A percentile compares a stretch with the other conserved stretches of the same genome.
These are phyloP conservation scores for Serendipita sp. DNA, from an alignment of 1,284 basidiomycete species.

Conservation along the genomic window DNA sequence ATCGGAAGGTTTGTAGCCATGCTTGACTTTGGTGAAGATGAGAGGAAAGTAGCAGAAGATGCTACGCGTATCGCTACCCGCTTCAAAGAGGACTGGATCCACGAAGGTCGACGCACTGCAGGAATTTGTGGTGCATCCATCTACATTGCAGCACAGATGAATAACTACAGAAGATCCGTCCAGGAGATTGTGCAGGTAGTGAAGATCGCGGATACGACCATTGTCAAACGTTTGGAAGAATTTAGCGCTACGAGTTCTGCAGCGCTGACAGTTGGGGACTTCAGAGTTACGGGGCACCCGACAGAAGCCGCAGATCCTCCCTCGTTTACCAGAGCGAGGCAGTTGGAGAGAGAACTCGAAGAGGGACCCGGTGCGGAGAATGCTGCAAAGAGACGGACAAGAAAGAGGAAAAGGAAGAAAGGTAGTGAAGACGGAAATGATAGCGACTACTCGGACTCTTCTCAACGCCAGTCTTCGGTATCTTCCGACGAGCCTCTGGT, in stretches of 20 bases:
- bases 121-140: conserved; percentile 96
- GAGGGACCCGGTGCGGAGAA: conserved; percentile 12
- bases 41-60: conserved; percentile 81
- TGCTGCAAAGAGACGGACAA: conserved; percentile 9
- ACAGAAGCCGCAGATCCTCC: conserved; percentile 87
- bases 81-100: conserved; percentile 97
- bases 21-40: conserved; percentile 92
- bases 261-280: conserved; percentile 77
- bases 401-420: conserved; percentile 18
- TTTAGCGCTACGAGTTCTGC: conserved; percentile 86
- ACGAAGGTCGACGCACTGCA: conserved; percentile 84
- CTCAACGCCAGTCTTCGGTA: conserved; percentile 12
- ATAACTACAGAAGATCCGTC: conserved; percentile 84
- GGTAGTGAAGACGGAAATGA: conserved; percentile 18
- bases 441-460: conserved; percentile 18
- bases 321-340: conserved; percentile 42
- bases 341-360: conserved; percentile 19
- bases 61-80: conserved; percentile 88
- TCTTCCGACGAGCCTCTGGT: conserved; percentile 23
- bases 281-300: conserved; percentile 72
- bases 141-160: conserved; percentile 94
- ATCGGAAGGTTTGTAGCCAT: conserved; percentile 94
- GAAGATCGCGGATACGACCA: conserved; percentile 90
- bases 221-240: conserved; percentile 90
- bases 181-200: conserved; percentile 97